A percentile compares a stretch with the other conserved stretches of the same genome.
Conservation (phyloP, 345 rosid genomes). For the Brassica nigra region DNA sequence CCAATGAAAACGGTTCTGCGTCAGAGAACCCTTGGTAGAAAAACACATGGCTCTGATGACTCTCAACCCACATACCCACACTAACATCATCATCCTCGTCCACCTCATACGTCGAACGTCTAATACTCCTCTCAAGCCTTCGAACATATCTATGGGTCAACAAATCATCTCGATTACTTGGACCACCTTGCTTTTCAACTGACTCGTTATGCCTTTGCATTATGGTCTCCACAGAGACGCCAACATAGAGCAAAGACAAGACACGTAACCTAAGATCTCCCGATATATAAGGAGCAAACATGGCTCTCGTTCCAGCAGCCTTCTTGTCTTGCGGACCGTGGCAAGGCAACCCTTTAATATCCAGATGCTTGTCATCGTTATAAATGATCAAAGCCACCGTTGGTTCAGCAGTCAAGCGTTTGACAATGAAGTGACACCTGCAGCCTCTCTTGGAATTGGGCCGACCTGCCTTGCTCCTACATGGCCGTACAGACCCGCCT, state of each 20-base stretch:
- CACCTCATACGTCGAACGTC: slow-evolving; percentile 78
- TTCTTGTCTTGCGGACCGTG: slow-evolving; percentile 95
- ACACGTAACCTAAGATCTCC: slow-evolving; percentile 95
- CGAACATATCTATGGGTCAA: slow-evolving; percentile 90
- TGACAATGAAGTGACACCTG: slow-evolving; percentile 95
- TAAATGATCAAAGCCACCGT: slow-evolving; percentile 82
- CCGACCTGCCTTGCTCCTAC: slow-evolving; percentile 89
- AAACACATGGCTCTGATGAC: slow-evolving; percentile 74
- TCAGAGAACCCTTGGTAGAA: slow-evolving; percentile 76
- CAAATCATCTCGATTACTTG: slow-evolving; percentile 82
- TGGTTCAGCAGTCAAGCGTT: slow-evolving; percentile 90
- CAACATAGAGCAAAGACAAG: slow-evolving; percentile 77
- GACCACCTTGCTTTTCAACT: slow-evolving; percentile 93
- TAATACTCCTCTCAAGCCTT: slow-evolving; percentile 87
- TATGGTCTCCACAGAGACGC: slow-evolving; percentile 93
- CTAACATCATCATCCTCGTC: slow-evolving; percentile 83
- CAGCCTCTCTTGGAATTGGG: slow-evolving; percentile 96
- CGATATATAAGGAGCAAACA: slow-evolving; percentile 98
- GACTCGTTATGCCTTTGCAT: slow-evolving; percentile 95
- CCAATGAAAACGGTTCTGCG: slow-evolving; percentile 73
- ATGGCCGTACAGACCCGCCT: slow-evolving; percentile 85
- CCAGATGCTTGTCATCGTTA: slow-evolving; percentile 86
- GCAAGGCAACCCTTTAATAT: slow-evolving; percentile 87
- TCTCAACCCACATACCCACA: slow-evolving; percentile 81
- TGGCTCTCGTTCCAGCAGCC: slow-evolving; percentile 92